Conservation (phyloP, 768 basidiomycete genomes). For the Suillus cothurnatus region DNA sequence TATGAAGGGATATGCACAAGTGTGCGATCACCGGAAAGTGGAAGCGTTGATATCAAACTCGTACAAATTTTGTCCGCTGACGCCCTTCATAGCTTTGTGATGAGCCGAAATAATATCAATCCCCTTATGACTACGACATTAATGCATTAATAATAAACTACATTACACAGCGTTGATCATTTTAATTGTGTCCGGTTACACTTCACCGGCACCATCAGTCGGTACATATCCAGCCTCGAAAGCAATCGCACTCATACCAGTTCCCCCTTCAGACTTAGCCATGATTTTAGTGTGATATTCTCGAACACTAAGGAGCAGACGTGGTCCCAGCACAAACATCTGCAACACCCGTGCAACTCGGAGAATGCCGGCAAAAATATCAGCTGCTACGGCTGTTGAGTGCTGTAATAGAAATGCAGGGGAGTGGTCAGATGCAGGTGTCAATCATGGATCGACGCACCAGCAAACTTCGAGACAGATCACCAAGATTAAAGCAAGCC, state of each 20-base stretch:
- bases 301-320: background rate
- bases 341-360: background rate
- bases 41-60: too few relatives aligned
- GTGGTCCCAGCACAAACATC: background rate
- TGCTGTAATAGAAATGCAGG: background rate
- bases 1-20: too few relatives aligned
- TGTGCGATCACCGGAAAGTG: too few relatives aligned
- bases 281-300: background rate
- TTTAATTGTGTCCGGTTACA: background rate
- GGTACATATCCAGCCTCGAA: background rate
- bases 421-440: background rate
- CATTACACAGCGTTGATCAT: background rate
- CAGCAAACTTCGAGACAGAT: background rate
- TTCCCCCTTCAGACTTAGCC: background rate
- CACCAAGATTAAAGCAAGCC: background rate
- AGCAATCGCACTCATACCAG: background rate
- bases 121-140: too few relatives aligned
- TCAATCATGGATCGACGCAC: background rate
- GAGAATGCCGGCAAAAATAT: background rate
- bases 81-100: too few relatives aligned
- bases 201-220: background rate
- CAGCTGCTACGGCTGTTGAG: background rate
- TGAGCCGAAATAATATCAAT: too few relatives aligned
- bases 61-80: too few relatives aligned
- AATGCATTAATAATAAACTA: background rate